These are phyloP conservation scores for Aspergillus hancockii DNA, from an alignment of 495 filamentous ascomycete genomes.

Conservation along the genomic window DNA sequence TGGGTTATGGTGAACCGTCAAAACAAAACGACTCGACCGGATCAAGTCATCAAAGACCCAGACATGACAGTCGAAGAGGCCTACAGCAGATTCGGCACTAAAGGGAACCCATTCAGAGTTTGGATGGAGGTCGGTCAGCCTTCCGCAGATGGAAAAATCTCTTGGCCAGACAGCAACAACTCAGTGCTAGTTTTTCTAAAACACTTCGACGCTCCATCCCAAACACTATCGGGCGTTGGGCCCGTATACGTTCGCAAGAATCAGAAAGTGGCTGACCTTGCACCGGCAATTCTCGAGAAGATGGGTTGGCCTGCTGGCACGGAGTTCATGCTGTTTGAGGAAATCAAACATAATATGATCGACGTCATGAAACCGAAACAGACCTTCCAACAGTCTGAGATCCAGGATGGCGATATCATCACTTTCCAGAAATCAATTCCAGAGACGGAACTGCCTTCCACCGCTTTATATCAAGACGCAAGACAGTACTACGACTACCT, in stretches of 20 bases:
- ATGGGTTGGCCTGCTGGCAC: constrained; percentile 82
- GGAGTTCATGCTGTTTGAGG: constrained; percentile 77
- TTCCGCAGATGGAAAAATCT: constrained; percentile 62
- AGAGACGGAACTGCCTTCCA: constrained; percentile 58
- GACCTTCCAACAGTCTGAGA: constrained; percentile 84
- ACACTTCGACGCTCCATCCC: constrained; percentile 76
- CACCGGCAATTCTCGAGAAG: constrained; percentile 71
- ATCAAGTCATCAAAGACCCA: constrained; percentile 75
- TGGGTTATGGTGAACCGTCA: constrained; percentile 99
- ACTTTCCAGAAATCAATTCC: constrained; percentile 77
- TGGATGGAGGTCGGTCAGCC: constrained; percentile 80
- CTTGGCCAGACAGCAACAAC: constrained; percentile 66
- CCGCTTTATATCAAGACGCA: constrained; percentile 62
- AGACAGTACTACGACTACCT: constrained; percentile 91
- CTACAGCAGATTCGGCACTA: constrained; percentile 64
- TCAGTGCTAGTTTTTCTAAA: constrained; percentile 89
- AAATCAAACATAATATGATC: constrained; percentile 98
- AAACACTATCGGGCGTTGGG: constrained; percentile 72
- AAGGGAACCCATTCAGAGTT: constrained; percentile 72
- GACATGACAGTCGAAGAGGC: constrained; percentile 85
- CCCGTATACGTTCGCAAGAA: constrained; percentile 84
- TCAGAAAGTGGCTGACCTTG: constrained; percentile 85
- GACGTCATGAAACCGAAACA: constrained; percentile 90
- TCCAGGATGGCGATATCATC: constrained; percentile 96
- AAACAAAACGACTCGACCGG: constrained; percentile 92